Evolutionary conservation across 2,329 filamentous ascomycete species (phyloP), one percentile per base, ranked within the genome.

Genomic region (Graphilbum sp.): DNA sequence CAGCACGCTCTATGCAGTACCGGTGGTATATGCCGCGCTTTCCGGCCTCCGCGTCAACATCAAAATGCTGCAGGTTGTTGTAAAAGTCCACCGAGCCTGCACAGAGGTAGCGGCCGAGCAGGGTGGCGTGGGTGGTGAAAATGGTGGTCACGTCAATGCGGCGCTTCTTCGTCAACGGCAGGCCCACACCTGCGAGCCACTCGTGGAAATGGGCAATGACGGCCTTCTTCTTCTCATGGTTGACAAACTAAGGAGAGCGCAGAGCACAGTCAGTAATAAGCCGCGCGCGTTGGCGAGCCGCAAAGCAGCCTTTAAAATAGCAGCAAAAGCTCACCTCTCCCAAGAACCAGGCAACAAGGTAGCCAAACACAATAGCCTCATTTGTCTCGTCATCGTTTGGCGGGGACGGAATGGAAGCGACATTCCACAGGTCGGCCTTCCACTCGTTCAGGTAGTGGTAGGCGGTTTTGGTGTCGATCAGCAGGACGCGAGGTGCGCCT

Each of bases 151-250:
- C 72, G 54, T 96, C 90, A 59, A 96, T 96, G 53, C 82, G 81
- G 44, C 90, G 77, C 69, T 83, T 94, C 66, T 92, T 93, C 62
- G 78, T 80, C 47, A 96, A 70, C 20, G 90, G 90, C 25, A 96
- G 68, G 36, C 84, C 88, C 36, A 96, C 90, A 60, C 88, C 90
- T 11, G 90, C 80, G 39, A 98, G 72, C 90, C 90, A 98, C 61
- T 98, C 90, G 65, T 98, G 90, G 66, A 96, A 96, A 59, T 98
- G 90, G 40, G 87, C 90, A 58, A 96, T 90, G 46, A 98, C 85
- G 4, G 90, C 90, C 53, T 75, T 82, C 48, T 77, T 79, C 60
- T 83, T 90, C 61, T 96, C 88, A 56, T 94, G 87, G 52, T 79
- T 84, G 45, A 94, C 85, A 57, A 87, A 96, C 87, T 94, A 49